These are phyloP conservation scores for Metschnikowia hibisci DNA, from an alignment of 805 yeast species.

Conservation along the genomic window DNA sequence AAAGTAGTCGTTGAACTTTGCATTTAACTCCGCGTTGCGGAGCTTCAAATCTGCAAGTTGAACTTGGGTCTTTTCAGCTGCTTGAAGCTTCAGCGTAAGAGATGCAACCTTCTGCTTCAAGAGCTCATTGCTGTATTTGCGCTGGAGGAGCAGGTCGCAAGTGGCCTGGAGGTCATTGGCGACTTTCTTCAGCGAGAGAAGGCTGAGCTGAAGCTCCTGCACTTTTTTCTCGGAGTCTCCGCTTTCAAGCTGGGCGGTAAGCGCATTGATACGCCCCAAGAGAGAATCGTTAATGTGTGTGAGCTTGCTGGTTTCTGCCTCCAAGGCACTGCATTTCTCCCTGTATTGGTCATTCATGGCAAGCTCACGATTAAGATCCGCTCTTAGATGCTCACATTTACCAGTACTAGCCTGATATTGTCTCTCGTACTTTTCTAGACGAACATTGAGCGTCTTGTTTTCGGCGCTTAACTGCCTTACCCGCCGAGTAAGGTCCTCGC, in stretches of 20 bases:
- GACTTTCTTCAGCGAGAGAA: conserved; percentile 37
- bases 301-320: conserved; percentile 27
- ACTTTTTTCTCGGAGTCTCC: conserved; percentile 20
- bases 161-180: conserved; percentile 51
- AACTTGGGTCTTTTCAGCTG: conserved; percentile 41
- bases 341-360: conserved; percentile 37
- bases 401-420: conserved; percentile 22
- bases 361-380: conserved; percentile 32
- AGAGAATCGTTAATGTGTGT: conserved; percentile 29
- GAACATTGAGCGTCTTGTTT: conserved; percentile 10
- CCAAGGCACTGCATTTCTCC: conserved; percentile 30
- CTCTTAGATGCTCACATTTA: conserved; percentile 32
- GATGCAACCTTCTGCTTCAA: conserved; percentile 52
- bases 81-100: conserved; percentile 35
- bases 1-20: conserved; percentile 47
- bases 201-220: conserved; percentile 24
- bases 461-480: conserved; percentile 20
- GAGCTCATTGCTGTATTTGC: conserved; percentile 47
- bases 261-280: conserved; percentile 26
- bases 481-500: conserved; percentile 19
- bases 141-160: conserved; percentile 47
- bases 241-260: conserved; percentile 9
- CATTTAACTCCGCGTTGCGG: conserved; percentile 45
- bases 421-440: conserved; percentile 19
- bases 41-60: conserved; percentile 47